Base-by-base conservation (phyloP, 1,284 basidiomycete species). In the Pascua guehoae region DNA sequence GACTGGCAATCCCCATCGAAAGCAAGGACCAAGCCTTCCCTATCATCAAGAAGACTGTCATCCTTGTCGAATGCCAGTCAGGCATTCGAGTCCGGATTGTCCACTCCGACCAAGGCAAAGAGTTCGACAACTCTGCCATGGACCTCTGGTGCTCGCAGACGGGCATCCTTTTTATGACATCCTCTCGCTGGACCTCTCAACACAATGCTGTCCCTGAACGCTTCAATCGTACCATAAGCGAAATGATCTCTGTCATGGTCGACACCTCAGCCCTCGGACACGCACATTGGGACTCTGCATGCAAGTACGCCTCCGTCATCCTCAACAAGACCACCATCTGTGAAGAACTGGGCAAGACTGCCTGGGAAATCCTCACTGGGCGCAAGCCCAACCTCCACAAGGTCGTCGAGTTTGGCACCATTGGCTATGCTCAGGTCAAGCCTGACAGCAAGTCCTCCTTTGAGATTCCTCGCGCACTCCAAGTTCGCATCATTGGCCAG, bases 131-230 rank as follows among this genome's bases (percentile, higher is more conserved):
- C 39, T 18, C 5, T 8, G 12, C 16, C 5, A 12, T 45, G 5
- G 17, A 37, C 12, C 12, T 8, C 9, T 52, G 14, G 16, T 48
- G n/a, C 41, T 5, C 9, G 12, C 12, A 11, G 3, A 12, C 14
- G 7, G 57, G 57, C 15, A 58, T 58, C 37, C 9, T n/a, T 7
- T 53, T 54, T 40, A 41, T 54, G 4, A 2, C 37, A 5, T 40
- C 52, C 5, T 40, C 57, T 5, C 60, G 66, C 1, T 63, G 71
- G 49, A 62, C 63, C 11, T 68, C 65, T 11, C 61, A 67, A 51
- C 15, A 66, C 56, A 69, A 76, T 61, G 58, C 78, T 62, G 61
- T 68, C 41, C 60, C 69, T 32, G 65, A 72, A 61, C 50, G 73
- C 50, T 11, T 61, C 17, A 63, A 72, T 61, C 50, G 67, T 7